Evolutionary conservation across 2,329 filamentous ascomycete species (phyloP), one percentile per base, ranked within the genome.

Genomic region (Talaromyces amestolkiae): DNA sequence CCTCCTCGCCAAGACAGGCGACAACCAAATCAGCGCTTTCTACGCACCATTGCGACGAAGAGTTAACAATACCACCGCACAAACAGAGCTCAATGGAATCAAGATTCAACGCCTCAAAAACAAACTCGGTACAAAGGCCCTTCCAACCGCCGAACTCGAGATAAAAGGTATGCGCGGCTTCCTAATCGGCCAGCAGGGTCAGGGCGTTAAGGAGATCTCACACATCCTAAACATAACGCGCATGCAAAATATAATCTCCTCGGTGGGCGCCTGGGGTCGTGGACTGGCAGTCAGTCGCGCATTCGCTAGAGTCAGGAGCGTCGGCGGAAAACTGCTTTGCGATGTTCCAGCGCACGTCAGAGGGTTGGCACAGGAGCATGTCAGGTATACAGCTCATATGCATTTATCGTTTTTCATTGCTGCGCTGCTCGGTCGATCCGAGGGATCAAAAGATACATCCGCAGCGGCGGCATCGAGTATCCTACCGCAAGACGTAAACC

Each of bases 71-170:
- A 6, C 37, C 9, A 45, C 54, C 43, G 35, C 31, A 47, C 71
- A 65, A 43, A 73, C 67, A 49, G 82, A 85, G 61, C 80, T 89
- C 15, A 92, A 92, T 71, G 89, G 89, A 3, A 80, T 92, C 9
- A 81, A 81, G 9, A 90, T 92, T 68, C 86, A 89, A 65, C 83
- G 89, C 0, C 79, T 93, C 17, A 92, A 93, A 77, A 85, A 86
- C 74, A 93, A 92, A 72, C 82, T 91, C 3, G 90, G 90, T 31
- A 92, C 89, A 0, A 85, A 85, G 56, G 82, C 87, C 0, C 79
- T 93, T 0, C 89, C 90, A 0, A 92, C 90, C 0, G 90, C 89
- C 0, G 90, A 93, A 74, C 82, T 93, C 0, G 88, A 89, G 66
- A 81, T 91, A 2, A 79, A 82, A 17, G 82, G 80, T n/a, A 86